phyloP scores from a whole-genome alignment of 169 alveolate genomes.

The Cryptosporidium tyzzeri region DNA sequence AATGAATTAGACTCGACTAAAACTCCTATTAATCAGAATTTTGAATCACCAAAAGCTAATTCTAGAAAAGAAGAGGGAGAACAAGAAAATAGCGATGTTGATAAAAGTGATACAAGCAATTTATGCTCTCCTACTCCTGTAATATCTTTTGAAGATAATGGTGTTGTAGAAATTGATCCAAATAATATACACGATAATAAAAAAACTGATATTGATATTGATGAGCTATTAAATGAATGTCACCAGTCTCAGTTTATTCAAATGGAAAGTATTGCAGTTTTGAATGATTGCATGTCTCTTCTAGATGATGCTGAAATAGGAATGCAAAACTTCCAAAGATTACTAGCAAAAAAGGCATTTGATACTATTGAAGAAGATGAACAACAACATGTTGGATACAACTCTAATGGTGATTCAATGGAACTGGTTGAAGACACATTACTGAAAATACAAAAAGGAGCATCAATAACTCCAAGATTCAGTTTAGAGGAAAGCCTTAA shows the following conservation, averaged over 20 bases:
- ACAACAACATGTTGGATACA: background rate
- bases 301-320: conserved; percentile 72
- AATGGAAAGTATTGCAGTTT: conserved; percentile 70
- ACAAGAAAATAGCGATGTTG: conserved; percentile 10
- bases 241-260: conserved; percentile 61
- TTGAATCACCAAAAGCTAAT: background rate
- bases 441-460: conserved; percentile 43
- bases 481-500: conserved; percentile 37
- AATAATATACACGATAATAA: background rate
- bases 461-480: conserved; percentile 57
- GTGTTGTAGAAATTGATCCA: background rate
- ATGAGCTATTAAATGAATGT: conserved; percentile 52
- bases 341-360: conserved; percentile 66
- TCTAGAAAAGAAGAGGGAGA: conserved; percentile 29
- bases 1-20: background rate
- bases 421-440: conserved; percentile 61
- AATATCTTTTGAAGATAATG: conserved; percentile 15
- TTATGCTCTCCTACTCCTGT: conserved; percentile 21
- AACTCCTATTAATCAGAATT: background rate
- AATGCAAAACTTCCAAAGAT: conserved; percentile 71
- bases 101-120: background rate
- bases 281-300: conserved; percentile 66
- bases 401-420: conserved; percentile 9
- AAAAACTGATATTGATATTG: conserved; percentile 21
- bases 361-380: conserved; percentile 26